phyloP scores from a whole-genome alignment of 164 flowering plant genomes.

The Akebia trifoliata region DNA sequence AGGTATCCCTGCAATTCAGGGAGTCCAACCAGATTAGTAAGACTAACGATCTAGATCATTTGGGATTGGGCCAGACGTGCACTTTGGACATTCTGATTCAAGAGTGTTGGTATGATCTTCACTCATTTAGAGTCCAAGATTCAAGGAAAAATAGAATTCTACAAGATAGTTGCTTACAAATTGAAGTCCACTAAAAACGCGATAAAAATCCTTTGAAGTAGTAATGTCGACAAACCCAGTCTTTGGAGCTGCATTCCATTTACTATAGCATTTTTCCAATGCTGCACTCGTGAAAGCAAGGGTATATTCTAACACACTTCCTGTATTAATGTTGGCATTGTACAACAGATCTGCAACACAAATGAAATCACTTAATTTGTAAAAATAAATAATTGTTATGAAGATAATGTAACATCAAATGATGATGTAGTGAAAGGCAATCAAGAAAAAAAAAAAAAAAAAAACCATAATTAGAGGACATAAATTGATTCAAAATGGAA shows the following conservation, averaged over 20 bases:
- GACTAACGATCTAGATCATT: no score
- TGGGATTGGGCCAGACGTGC: no score
- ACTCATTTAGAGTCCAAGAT: background rate
- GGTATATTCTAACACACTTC: constrained; percentile 92
- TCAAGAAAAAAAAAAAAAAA: background rate
- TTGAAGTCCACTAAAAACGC: constrained; percentile 94
- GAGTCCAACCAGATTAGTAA: background rate
- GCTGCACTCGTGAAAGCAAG: constrained; percentile 98
- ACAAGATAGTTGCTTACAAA: constrained; percentile 46
- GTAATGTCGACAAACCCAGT: constrained; percentile 97
- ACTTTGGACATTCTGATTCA: no score
- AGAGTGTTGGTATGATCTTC: no score
- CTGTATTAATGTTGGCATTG: constrained; percentile 81
- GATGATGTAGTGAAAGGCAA: background rate
- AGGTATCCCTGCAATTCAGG: constrained; percentile 53
- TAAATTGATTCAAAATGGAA: background rate
- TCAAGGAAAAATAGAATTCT: background rate
- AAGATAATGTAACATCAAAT: background rate
- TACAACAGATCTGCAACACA: constrained; percentile 71
- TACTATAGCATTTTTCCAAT: constrained; percentile 74
- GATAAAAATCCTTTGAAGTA: constrained; percentile 91
- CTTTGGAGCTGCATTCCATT: constrained; percentile 92
- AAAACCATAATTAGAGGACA: background rate
- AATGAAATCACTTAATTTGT: background rate
- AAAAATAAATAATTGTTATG: background rate